phyloP scores from a whole-genome alignment of 2,329 filamentous ascomycete genomes.

The Talaromyces sp. region DNA sequence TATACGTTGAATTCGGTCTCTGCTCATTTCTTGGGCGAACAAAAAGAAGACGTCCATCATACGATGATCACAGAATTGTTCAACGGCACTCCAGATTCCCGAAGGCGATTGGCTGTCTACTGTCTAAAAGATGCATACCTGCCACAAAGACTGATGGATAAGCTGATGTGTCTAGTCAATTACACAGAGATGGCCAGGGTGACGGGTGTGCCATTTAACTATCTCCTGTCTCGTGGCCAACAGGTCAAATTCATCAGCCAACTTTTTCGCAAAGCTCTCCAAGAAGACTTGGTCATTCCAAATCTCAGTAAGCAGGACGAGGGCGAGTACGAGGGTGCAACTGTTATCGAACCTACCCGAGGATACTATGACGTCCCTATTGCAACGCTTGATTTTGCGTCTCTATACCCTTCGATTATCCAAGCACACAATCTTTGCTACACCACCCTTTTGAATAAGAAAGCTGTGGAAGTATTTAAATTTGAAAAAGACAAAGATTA shows the following conservation, averaged over 20 bases:
- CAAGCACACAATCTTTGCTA: conserved; percentile 98
- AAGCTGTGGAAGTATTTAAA: conserved; percentile 66
- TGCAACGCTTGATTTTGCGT: conserved; percentile 96
- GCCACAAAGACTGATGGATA: conserved; percentile 91
- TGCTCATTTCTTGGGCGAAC: conserved; percentile 89
- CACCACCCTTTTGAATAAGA: conserved; percentile 81
- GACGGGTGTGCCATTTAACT: conserved; percentile 96
- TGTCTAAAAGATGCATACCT: conserved; percentile 97
- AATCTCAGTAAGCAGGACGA: conserved; percentile 70
- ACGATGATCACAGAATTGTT: conserved; percentile 99
- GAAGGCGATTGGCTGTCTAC: conserved; percentile 86
- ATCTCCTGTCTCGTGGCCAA: conserved; percentile 82
- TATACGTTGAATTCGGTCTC: conserved; percentile 97
- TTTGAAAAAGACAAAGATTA: conserved; percentile 90
- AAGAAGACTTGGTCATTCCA: conserved; percentile 90
- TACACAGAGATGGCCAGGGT: conserved; percentile 99
- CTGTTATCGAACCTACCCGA: conserved; percentile 90
- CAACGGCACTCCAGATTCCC: conserved; percentile 90
- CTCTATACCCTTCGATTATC: conserved; percentile 97
- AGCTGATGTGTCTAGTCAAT: conserved; percentile 96
- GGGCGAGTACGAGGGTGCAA: conserved; percentile 95
- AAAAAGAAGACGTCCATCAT: conserved; percentile 98
- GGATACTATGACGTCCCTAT: conserved; percentile 94
- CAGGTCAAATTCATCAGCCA: conserved; percentile 98
- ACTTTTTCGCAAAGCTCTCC: conserved; percentile 86